Base-by-base conservation (phyloP, 306 rosid species). In the Cucurbita pepo region DNA sequence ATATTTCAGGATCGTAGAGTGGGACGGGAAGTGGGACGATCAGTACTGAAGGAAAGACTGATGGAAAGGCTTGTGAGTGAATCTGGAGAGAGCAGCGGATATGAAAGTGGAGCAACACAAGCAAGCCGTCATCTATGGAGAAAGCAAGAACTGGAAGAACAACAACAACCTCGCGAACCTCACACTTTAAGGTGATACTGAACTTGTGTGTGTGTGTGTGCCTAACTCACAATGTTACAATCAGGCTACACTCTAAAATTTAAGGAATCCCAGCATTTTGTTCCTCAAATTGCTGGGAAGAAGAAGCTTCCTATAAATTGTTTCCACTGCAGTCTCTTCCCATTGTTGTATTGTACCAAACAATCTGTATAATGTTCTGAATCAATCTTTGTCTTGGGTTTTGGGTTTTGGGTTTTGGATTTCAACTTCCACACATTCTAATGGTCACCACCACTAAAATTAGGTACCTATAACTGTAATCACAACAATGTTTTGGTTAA, bases 71-170 rank as follows among this genome's bases (percentile, higher is more conserved):
- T 25, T 10, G 82, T 84, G 69, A 74, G 50, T 69, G 88, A 86
- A 82, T 84, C 86, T 0, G 90, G 88, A 21, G 88, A 86, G 63
- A 82, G 90, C 34, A 84, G 90, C 4, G 86, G 88, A 14, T 82
- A 84, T 62, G 93, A 88, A 79, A 88, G 92, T 65, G 76, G 85
- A 59, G 84, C 74, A 1, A 69, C 79, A 52, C 88, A 77, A 77
- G 58, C 75, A 45, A 83, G 61, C 59, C 64, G 30, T 15, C 73
- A 82, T 43, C 58, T 65, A 56, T 78, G 83, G 78, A 82, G 80
- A 86, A 86, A 82, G 77, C 72, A 52, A 73, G 87, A 80, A 18
- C 52, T 56, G 18, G 72, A 74, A 60, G 76, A 60, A 36, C 43
- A 58, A 18, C 55, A 58, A 12, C 66, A 47, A 52, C 63, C 75